phyloP scores from a whole-genome alignment of 257 asterid genomes.

The Nicotiana benthamiana region DNA sequence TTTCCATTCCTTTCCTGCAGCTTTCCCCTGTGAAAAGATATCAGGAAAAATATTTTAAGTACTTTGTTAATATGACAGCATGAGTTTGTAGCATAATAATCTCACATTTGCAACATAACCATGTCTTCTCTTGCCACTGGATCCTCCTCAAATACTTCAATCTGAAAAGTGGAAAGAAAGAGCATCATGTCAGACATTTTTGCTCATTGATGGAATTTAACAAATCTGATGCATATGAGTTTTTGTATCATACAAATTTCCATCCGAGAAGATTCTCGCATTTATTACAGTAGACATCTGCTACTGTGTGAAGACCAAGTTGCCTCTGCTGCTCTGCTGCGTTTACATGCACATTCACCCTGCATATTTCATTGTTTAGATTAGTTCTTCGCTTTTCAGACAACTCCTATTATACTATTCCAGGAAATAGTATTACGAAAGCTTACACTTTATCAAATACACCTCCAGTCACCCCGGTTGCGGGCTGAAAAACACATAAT shows the following conservation, averaged over 20 bases:
- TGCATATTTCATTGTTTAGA: neutral
- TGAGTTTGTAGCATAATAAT: neutral
- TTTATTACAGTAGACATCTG: neutral
- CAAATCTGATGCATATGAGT: neutral
- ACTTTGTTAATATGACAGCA: neutral
- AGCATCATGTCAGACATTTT: neutral
- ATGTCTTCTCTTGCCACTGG: neutral
- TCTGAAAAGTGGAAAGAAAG: neutral
- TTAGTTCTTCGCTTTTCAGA: neutral
- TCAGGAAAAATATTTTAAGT: neutral
- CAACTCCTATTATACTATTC: neutral
- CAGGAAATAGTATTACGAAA: neutral
- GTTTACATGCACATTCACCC: neutral
- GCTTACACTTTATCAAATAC: slow-evolving; percentile 1
- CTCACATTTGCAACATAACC: neutral
- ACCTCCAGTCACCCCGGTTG: neutral
- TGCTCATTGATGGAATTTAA: neutral
- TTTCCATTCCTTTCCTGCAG: neutral
- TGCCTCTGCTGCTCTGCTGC: neutral
- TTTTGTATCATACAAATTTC: slow-evolving; percentile 5
- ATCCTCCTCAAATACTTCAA: neutral
- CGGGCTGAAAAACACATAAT: neutral
- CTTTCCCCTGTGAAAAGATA: slow-evolving; percentile 4
- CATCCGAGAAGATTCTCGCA: neutral
- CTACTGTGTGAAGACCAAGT: neutral